A percentile compares a stretch with the other conserved stretches of the same genome.
phyloP scores from a whole-genome alignment of 345 rosid genomes.

The Euphorbia tirucalli region DNA sequence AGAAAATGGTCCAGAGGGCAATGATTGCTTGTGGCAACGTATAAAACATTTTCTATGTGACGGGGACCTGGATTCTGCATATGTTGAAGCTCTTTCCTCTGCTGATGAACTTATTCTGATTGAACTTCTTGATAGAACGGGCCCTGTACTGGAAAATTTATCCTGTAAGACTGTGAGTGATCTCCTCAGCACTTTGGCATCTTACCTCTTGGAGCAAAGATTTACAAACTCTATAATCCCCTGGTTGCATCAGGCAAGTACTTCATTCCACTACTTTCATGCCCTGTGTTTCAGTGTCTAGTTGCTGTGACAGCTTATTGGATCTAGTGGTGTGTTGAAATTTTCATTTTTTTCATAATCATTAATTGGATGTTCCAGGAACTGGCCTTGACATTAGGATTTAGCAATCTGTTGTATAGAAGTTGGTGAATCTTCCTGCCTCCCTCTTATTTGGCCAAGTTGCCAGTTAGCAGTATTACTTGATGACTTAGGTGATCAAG shows the following conservation, averaged over 20 bases:
- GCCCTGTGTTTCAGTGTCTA: not conserved
- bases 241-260: conserved; percentile 88
- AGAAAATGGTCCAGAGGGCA: conserved; percentile 34
- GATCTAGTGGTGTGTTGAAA: not conserved
- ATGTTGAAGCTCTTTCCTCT: conserved; percentile 63
- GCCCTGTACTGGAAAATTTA: conserved; percentile 72
- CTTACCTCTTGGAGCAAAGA: conserved; percentile 65
- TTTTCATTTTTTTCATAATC: not conserved
- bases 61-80: conserved; percentile 80
- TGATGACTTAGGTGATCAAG: too few species aligned
- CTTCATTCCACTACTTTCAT: not conserved
- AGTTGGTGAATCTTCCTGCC: not conserved
- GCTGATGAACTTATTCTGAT: conserved; percentile 63
- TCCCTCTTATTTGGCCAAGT: not conserved
- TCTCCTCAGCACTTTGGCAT: conserved; percentile 57
- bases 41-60: conserved; percentile 55
- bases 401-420: not conserved
- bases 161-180: conserved; percentile 61
- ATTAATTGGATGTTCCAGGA: not conserved
- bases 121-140: conserved; percentile 85
- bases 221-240: conserved; percentile 63
- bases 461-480: not conserved
- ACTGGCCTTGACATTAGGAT: not conserved
- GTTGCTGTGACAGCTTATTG: not conserved
- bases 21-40: conserved; percentile 48